Conservation (phyloP, 169 alveolate genomes). For the Prorocentrum cordatum region DNA sequence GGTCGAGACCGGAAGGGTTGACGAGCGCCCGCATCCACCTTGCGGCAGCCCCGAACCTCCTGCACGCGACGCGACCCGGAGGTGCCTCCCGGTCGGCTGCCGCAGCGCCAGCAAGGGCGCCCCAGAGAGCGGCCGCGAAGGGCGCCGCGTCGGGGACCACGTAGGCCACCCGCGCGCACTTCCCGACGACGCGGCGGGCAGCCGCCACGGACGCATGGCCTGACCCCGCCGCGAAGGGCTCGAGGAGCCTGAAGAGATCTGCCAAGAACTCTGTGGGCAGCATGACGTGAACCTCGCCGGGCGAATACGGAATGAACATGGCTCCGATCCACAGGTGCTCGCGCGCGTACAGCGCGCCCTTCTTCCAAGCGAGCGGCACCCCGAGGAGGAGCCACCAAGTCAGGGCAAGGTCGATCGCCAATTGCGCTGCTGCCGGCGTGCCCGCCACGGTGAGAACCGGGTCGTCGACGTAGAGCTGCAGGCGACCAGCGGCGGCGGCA, state of each 20-base stretch:
- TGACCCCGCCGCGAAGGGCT: neutral
- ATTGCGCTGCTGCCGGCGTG: neutral
- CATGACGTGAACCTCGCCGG: neutral
- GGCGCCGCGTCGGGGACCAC: neutral
- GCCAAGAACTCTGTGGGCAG: neutral
- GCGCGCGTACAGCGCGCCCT: neutral
- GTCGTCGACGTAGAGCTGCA: neutral
- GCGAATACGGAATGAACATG: too few relatives aligned
- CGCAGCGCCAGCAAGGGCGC: neutral
- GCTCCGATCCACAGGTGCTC: too few relatives aligned
- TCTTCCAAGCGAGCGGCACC: neutral
- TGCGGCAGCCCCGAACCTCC: neutral
- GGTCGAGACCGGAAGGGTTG: neutral
- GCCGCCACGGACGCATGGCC: neutral
- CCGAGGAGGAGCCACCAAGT: neutral
- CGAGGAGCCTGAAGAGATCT: neutral
- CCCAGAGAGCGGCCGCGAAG: neutral
- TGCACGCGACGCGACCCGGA: neutral
- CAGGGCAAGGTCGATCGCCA: neutral
- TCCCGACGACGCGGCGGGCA: neutral
- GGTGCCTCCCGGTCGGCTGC: neutral
- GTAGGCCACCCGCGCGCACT: neutral
- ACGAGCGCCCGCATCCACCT: neutral
- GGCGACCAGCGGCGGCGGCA: neutral
- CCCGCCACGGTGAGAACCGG: neutral